Conservation (phyloP, 2,329 filamentous ascomycete genomes). For the Cryphonectria nitschkei region DNA sequence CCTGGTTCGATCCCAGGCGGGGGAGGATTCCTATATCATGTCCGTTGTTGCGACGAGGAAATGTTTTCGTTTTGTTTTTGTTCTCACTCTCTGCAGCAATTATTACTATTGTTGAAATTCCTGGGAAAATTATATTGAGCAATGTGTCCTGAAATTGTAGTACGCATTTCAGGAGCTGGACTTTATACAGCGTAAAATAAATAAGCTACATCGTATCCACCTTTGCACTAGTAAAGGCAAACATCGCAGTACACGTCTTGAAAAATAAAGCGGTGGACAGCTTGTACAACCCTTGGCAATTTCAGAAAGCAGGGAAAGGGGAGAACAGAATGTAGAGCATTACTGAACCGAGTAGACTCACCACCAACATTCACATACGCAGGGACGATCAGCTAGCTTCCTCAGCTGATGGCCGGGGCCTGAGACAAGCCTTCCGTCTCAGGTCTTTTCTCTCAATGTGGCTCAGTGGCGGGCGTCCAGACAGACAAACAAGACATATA, state of each 20-base stretch:
- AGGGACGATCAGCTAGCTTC: too few relatives aligned
- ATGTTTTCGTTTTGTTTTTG: background rate
- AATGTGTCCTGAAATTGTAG: background rate
- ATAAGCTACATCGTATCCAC: background rate
- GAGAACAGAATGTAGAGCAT: background rate
- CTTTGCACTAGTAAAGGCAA: background rate
- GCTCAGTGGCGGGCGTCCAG: background rate
- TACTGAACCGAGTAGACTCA: background rate
- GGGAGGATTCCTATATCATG: background rate
- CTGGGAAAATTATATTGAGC: background rate
- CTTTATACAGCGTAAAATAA: background rate
- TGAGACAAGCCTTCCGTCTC: background rate
- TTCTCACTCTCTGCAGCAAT: background rate
- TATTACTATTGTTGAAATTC: background rate
- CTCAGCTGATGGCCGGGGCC: background rate
- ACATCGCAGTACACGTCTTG: background rate
- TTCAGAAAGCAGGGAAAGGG: too few relatives aligned
- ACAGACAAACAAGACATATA: background rate
- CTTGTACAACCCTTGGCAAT: background rate
- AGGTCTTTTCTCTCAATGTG: background rate
- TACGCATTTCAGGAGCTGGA: background rate
- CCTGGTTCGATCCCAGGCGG: background rate
- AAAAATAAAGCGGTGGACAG: background rate
- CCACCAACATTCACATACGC: background rate
- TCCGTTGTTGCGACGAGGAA: rapidly evolving